phyloP scores from a whole-genome alignment of 2,329 filamentous ascomycete species.

The Tolypocladium tropicale region DNA sequence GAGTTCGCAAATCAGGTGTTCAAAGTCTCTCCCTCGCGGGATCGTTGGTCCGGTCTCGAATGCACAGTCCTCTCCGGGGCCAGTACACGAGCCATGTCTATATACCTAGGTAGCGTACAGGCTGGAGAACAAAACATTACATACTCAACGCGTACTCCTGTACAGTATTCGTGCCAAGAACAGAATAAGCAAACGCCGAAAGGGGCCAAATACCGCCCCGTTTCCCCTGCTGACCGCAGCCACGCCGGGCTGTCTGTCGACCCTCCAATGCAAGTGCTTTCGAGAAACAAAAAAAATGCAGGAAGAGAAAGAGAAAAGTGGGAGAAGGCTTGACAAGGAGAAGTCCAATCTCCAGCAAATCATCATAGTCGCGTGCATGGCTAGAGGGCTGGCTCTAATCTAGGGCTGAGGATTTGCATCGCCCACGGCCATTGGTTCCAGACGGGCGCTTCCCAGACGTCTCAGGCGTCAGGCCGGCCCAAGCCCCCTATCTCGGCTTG shows the following conservation, averaged over 20 bases:
- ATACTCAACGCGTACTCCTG: background rate
- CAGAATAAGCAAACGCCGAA: background rate
- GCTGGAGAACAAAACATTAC: background rate
- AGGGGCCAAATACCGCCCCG: background rate
- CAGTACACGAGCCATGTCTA: background rate
- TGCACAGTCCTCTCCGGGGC: background rate
- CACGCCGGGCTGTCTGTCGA: background rate
- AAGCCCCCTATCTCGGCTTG: conserved; percentile 1
- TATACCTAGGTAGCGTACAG: background rate
- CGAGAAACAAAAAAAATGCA: background rate
- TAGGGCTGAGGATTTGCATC: background rate
- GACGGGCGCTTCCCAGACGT: background rate
- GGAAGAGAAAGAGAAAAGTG: background rate
- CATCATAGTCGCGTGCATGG: background rate
- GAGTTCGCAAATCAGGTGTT: background rate
- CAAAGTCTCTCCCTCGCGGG: background rate
- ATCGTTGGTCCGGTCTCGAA: background rate
- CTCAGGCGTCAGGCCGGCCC: background rate
- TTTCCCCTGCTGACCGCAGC: background rate
- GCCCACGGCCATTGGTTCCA: background rate
- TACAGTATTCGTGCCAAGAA: background rate
- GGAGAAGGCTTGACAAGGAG: background rate
- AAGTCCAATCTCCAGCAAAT: background rate
- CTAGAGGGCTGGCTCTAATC: background rate
- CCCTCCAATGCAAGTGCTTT: background rate